A percentile compares a stretch with the other conserved stretches of the same genome.
Evolutionary conservation across 306 rosid genomes (phyloP).

Genomic region (Phaseolus lunatus): DNA sequence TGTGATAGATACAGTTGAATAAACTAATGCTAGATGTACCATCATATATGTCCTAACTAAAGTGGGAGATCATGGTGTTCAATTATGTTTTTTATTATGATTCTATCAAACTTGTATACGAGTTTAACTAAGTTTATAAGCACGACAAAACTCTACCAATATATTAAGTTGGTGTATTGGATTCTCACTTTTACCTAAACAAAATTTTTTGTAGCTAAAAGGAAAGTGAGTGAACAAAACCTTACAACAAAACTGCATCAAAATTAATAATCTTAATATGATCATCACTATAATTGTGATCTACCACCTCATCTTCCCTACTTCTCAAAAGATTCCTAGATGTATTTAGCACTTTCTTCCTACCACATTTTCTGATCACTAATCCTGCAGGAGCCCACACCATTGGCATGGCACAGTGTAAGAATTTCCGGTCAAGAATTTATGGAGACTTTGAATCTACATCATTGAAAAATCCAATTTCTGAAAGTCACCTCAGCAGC

Average conservation of each 20-base stretch:
- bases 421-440: constrained; percentile 66
- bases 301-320: not conserved
- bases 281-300: constrained; percentile 12
- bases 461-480: constrained; percentile 55
- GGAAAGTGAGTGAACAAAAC: not conserved
- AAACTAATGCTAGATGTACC: not conserved
- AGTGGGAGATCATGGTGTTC: not conserved
- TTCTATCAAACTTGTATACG: not conserved
- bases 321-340: not conserved
- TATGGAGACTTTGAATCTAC: constrained; percentile 64
- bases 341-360: constrained; percentile 19
- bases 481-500: constrained; percentile 52
- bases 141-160: no score
- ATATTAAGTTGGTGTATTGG: not conserved
- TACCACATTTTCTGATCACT: constrained; percentile 38
- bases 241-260: no score
- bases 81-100: no score
- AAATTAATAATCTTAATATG: constrained; percentile 18
- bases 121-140: not conserved
- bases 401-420: constrained; percentile 81
- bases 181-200: not conserved
- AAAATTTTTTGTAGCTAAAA: not conserved
- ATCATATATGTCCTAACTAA: not conserved
- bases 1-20: not conserved
- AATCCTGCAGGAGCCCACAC: constrained; percentile 86